These are phyloP conservation scores for Colletotrichum falcatum DNA, from an alignment of 2,329 filamentous ascomycete genomes.

Conservation along the genomic window DNA sequence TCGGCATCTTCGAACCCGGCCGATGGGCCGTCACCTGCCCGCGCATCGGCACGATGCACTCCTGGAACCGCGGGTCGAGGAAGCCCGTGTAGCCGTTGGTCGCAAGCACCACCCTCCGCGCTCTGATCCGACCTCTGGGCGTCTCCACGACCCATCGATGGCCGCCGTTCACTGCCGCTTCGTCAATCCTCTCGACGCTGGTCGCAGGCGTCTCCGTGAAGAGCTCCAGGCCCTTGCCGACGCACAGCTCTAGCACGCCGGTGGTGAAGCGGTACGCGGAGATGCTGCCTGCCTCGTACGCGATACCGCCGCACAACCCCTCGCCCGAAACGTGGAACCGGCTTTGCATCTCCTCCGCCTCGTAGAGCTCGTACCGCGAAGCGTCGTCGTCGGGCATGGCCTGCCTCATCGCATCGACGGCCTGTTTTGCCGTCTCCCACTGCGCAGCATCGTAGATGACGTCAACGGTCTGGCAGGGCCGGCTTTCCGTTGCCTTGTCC, in stretches of 20 bases:
- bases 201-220: slow-evolving; percentile 35
- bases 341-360: slow-evolving; percentile 54
- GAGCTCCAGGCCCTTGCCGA: slow-evolving; percentile 31
- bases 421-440: slow-evolving; percentile 53
- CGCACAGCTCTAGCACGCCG: slow-evolving; percentile 33
- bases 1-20: slow-evolving; percentile 51
- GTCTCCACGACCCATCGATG: slow-evolving; percentile 41
- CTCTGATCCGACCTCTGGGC: slow-evolving; percentile 41
- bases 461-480: slow-evolving; percentile 66
- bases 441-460: slow-evolving; percentile 64
- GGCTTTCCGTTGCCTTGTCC: slow-evolving; percentile 57
- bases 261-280: slow-evolving; percentile 54
- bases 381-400: slow-evolving; percentile 57
- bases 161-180: background rate
- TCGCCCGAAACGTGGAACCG: slow-evolving; percentile 43
- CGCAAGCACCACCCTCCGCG: slow-evolving; percentile 44
- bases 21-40: slow-evolving; percentile 46
- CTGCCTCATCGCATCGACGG: slow-evolving; percentile 58
- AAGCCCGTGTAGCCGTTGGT: slow-evolving; percentile 48
- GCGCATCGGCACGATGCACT: slow-evolving; percentile 43
- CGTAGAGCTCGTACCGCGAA: slow-evolving; percentile 58
- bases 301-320: slow-evolving; percentile 59
- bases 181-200: background rate
- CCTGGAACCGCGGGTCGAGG: slow-evolving; percentile 43
- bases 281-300: slow-evolving; percentile 58